phyloP scores from a whole-genome alignment of 2,329 filamentous ascomycete genomes.

The Clarireedia homoeocarpa region DNA sequence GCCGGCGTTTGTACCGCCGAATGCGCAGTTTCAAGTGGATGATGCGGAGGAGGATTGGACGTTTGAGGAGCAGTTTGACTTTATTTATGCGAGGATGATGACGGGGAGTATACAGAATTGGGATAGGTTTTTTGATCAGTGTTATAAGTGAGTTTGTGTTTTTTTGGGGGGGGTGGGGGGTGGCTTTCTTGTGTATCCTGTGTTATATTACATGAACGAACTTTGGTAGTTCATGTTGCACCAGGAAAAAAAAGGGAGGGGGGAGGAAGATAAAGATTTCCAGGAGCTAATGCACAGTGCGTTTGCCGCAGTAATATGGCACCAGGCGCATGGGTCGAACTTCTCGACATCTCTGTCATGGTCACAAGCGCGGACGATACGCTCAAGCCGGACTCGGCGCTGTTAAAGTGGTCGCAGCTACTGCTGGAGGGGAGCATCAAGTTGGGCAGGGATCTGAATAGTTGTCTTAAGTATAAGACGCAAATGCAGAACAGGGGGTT shows the following conservation, averaged over 20 bases:
- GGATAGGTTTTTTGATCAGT: slow-evolving; percentile 4
- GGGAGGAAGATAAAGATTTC: neutral
- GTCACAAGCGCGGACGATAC: neutral
- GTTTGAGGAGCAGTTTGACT: slow-evolving; percentile 31
- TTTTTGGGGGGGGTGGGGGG: too few species aligned
- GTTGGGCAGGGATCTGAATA: neutral
- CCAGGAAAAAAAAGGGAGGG: neutral
- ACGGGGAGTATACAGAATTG: slow-evolving; percentile 1
- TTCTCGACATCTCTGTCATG: neutral
- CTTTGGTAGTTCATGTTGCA: too few species aligned
- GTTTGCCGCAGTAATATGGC: neutral
- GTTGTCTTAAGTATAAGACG: neutral
- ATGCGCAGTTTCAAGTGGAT: slow-evolving; percentile 49
- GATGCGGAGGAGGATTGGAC: slow-evolving; percentile 49
- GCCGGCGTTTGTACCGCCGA: slow-evolving; percentile 42
- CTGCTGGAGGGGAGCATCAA: neutral
- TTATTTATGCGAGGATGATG: slow-evolving; percentile 12
- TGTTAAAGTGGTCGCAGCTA: slow-evolving; percentile 1
- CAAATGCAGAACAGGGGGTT: slow-evolving; percentile 25
- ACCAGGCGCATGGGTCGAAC: slow-evolving; percentile 4
- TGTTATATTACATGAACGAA: too few species aligned
- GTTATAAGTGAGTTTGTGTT: neutral
- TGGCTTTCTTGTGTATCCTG: too few species aligned
- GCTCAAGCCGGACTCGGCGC: neutral
- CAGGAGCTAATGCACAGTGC: neutral